Conservation (phyloP, 1,139 yeast genomes). For the Kluyveromyces marxianus region DNA sequence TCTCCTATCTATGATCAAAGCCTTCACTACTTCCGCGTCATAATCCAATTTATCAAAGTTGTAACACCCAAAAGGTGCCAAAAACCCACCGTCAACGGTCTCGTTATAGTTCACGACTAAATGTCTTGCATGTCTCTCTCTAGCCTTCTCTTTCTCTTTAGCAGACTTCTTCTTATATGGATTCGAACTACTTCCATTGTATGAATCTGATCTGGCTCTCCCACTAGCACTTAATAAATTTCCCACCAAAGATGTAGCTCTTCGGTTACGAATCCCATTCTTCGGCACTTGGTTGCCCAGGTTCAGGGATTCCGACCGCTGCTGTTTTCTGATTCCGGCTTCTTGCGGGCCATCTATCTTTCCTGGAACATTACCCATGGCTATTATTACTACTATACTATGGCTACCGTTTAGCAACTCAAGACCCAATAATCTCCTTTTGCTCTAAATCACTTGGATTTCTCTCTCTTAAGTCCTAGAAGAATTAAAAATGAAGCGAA, state of each 20-base stretch:
- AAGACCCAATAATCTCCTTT: no score
- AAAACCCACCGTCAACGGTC: conserved; percentile 67
- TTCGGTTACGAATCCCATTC: conserved; percentile 12
- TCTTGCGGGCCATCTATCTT: conserved; percentile 35
- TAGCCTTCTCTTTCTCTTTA: conserved; percentile 45
- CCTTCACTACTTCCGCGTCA: conserved; percentile 62
- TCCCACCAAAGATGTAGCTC: conserved; percentile 24
- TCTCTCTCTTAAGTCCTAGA: background rate
- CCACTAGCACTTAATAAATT: conserved; percentile 16
- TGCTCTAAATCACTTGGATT: background rate
- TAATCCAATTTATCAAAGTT: conserved; percentile 65
- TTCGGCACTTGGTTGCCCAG: conserved; percentile 5
- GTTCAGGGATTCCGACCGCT: conserved; percentile 7
- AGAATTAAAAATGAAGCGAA: no score
- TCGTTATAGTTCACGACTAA: conserved; percentile 53
- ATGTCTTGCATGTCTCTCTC: conserved; percentile 48
- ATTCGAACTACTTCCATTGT: conserved; percentile 1
- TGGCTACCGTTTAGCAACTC: no score
- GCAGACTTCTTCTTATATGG: conserved; percentile 32
- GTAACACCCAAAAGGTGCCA: conserved; percentile 88
- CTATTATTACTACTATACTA: background rate
- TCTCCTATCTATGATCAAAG: conserved; percentile 54
- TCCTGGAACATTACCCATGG: conserved; percentile 57
- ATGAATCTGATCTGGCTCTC: conserved; percentile 12
- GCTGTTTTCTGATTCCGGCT: conserved; percentile 6